Conservation (phyloP, 805 yeast species). For the Ogataea trehalophila region DNA sequence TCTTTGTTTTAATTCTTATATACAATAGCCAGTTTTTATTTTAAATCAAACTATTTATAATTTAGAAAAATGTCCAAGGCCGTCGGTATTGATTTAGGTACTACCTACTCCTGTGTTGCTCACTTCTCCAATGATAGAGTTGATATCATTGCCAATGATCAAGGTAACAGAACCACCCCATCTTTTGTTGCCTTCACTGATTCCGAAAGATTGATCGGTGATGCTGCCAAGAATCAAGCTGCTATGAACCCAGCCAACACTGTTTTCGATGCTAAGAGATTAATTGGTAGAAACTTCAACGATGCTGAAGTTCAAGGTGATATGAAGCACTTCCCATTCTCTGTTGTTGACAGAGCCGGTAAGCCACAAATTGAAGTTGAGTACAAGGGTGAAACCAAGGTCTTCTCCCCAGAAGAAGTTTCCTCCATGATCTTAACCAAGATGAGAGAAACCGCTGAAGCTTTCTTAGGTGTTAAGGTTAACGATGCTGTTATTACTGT, state of each 20-base stretch:
- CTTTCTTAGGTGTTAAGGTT: constrained; percentile 80
- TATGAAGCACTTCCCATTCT: constrained; percentile 63
- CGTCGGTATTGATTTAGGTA: constrained; percentile 77
- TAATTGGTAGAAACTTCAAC: constrained; percentile 66
- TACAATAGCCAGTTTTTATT: too few relatives aligned
- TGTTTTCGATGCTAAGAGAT: constrained; percentile 74
- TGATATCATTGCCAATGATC: constrained; percentile 95
- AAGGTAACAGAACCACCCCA: constrained; percentile 97
- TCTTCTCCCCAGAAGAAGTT: constrained; percentile 91
- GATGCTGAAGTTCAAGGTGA: constrained; percentile 72
- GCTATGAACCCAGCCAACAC: constrained; percentile 72
- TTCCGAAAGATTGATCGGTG: constrained; percentile 86
- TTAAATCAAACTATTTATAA: too few relatives aligned
- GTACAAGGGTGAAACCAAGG: constrained; percentile 78
- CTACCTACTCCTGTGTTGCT: constrained; percentile 93
- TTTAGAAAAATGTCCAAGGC: constrained; percentile 31
- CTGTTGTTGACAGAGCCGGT: constrained; percentile 65
- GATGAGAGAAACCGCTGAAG: constrained; percentile 98
- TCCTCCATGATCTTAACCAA: constrained; percentile 83
- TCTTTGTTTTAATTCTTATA: not conserved
- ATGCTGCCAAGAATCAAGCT: constrained; percentile 76
- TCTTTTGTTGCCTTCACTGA: constrained; percentile 94
- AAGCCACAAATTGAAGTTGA: constrained; percentile 83
- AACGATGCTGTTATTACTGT: constrained; percentile 89
- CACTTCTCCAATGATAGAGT: constrained; percentile 87